These are phyloP conservation scores for Amanita phalloides DNA, from an alignment of 768 basidiomycete genomes.

Conservation along the genomic window DNA sequence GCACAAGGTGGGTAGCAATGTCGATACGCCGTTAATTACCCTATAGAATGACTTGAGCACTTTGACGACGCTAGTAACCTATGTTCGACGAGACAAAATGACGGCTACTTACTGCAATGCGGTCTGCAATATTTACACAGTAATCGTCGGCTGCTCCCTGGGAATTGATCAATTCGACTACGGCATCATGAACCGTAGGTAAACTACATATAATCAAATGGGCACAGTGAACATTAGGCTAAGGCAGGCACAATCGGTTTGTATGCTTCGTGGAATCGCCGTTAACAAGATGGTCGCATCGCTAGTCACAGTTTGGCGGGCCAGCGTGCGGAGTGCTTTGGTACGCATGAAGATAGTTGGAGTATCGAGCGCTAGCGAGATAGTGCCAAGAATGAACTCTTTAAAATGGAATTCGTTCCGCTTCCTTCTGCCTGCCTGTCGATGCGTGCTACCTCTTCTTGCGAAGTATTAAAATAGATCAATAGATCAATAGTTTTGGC, in stretches of 20 bases:
- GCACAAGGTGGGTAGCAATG: conserved; percentile 71
- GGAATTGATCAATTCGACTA: conserved; percentile 86
- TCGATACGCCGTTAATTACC: conserved; percentile 71
- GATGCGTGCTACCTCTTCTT: conserved; percentile 59
- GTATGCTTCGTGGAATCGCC: conserved; percentile 29
- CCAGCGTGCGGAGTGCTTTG: conserved; percentile 84
- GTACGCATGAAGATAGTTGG: conserved; percentile 88
- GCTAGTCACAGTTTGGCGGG: conserved; percentile 71
- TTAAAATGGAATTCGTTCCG: conserved; percentile 64
- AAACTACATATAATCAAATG: conserved; percentile 86
- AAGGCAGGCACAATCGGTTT: not conserved
- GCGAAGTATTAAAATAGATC: conserved; percentile 31
- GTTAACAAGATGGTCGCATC: conserved; percentile 75
- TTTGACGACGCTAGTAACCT: conserved; percentile 98
- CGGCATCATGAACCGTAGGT: conserved; percentile 91
- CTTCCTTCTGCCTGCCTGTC: conserved; percentile 68
- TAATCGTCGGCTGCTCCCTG: conserved; percentile 83
- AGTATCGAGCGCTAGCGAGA: conserved; percentile 73
- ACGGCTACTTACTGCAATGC: too few species aligned
- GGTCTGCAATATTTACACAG: conserved; percentile 78
- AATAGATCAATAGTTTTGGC: not conserved
- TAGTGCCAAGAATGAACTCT: conserved; percentile 68
- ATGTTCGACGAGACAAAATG: not conserved
- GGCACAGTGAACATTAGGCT: conserved; percentile 73
- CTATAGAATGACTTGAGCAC: conserved; percentile 75